Conservation (phyloP, 306 rosid species). For the Notholithocarpus densiflorus region DNA sequence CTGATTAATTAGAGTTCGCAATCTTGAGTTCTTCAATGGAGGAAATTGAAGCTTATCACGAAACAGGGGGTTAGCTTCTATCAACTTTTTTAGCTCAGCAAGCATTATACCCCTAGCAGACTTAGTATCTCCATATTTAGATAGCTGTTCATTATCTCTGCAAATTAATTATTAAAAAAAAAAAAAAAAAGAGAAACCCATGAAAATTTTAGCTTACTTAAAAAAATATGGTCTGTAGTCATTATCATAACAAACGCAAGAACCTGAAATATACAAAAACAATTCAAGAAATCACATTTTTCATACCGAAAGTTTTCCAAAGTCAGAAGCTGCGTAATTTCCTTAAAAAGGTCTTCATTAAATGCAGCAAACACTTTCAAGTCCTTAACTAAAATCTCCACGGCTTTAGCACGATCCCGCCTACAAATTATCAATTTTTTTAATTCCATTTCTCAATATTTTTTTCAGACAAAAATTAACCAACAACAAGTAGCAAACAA, state of each 20-base stretch:
- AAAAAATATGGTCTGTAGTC: not conserved
- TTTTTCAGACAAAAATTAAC: slow-evolving; percentile 3
- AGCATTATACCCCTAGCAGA: slow-evolving; percentile 99
- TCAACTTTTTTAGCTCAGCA: slow-evolving; percentile 89
- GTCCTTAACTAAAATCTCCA: slow-evolving; percentile 96
- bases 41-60: slow-evolving; percentile 99
- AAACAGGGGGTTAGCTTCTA: slow-evolving; percentile 97
- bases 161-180: slow-evolving; percentile 21
- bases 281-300: slow-evolving; percentile 14
- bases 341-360: slow-evolving; percentile 97
- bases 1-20: slow-evolving; percentile 95
- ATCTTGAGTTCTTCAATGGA: slow-evolving; percentile 85
- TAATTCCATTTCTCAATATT: slow-evolving; percentile 17
- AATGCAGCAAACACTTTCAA: slow-evolving; percentile 93
- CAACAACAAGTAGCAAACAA: slow-evolving; percentile 6
- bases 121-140: slow-evolving; percentile 97
- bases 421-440: slow-evolving; percentile 41
- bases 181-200: not conserved
- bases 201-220: not conserved
- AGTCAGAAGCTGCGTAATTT: slow-evolving; percentile 90
- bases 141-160: slow-evolving; percentile 98
- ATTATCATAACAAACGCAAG: not conserved
- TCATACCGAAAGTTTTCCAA: slow-evolving; percentile 92
- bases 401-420: slow-evolving; percentile 91
- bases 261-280: slow-evolving; percentile 3